Percentiles rank a stretch among this genome's conserved stretches.
Conservation (phyloP, 371 early-diverging fungal species). For the Apophysomyces elegans region DNA sequence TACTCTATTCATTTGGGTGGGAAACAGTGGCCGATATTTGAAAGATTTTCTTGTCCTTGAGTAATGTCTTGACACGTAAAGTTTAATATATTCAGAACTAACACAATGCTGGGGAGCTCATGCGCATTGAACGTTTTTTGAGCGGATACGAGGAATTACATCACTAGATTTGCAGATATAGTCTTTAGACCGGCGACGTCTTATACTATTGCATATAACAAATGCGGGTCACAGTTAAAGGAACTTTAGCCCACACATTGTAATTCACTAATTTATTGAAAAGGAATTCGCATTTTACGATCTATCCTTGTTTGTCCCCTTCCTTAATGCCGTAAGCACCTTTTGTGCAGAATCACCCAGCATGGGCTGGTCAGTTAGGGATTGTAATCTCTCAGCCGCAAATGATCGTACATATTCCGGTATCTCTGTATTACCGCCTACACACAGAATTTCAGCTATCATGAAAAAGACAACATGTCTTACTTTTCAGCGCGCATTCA, state of each 20-base stretch:
- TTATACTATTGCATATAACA: no score
- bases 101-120: no score
- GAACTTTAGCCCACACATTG: neutral
- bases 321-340: constrained; percentile 6
- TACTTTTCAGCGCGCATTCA: constrained; percentile 42
- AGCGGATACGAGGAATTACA: no score
- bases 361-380: neutral
- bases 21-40: no score
- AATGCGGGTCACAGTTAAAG: no score
- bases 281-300: neutral
- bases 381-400: constrained; percentile 6
- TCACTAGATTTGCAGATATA: no score
- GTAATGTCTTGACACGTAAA: no score
- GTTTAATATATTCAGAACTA: no score
- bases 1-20: no score
- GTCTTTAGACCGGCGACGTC: no score
- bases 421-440: constrained; percentile 2
- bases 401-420: neutral
- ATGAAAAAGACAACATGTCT: neutral
- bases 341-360: constrained; percentile 9
- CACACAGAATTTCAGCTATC: neutral
- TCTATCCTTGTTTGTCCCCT: neutral
- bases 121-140: no score
- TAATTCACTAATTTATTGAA: neutral
- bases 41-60: no score